These are phyloP conservation scores for Boletus rubescentipes DNA, from an alignment of 768 basidiomycete genomes.

Conservation along the genomic window DNA sequence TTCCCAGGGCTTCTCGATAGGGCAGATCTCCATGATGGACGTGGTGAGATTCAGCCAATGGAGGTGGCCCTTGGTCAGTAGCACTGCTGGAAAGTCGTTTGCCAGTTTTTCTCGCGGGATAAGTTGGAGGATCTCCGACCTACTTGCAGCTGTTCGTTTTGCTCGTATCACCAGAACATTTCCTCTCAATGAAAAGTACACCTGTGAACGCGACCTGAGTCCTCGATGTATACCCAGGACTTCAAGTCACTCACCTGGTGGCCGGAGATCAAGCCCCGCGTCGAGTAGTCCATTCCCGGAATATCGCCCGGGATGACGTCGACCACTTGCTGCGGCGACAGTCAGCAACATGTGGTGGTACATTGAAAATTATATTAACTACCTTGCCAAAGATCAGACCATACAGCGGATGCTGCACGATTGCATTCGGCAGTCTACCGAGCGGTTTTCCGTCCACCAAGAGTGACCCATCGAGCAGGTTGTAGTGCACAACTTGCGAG, in stretches of 20 bases:
- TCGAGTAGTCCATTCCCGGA: slow-evolving; percentile 3
- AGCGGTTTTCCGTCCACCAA: slow-evolving; percentile 42
- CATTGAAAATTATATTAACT: neutral
- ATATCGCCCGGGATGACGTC: neutral
- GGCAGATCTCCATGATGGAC: slow-evolving; percentile 24
- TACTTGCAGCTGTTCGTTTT: neutral
- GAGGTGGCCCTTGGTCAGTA: slow-evolving; percentile 16
- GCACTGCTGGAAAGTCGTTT: slow-evolving; percentile 20
- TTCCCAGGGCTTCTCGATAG: slow-evolving; percentile 19
- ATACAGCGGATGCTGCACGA: slow-evolving; percentile 14
- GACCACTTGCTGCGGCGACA: neutral
- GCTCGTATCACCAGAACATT: too few relatives aligned
- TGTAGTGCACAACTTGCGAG: slow-evolving; percentile 34
- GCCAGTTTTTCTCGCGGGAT: slow-evolving; percentile 19
- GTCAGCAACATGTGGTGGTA: neutral
- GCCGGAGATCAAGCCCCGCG: neutral
- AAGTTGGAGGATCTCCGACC: slow-evolving; percentile 9
- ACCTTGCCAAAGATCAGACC: slow-evolving; percentile 35
- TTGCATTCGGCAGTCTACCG: slow-evolving; percentile 36
- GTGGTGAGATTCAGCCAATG: slow-evolving; percentile 30
- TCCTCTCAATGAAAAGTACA: slow-evolving; percentile 13
- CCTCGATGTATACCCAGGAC: neutral
- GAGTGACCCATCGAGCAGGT: slow-evolving; percentile 41
- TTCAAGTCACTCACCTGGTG: neutral
- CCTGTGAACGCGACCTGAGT: slow-evolving; percentile 14